Percentiles rank a stretch among this genome's conserved stretches.
phyloP scores from a whole-genome alignment of 2,329 filamentous ascomycete genomes.

The Pseudocercospora cruenta region DNA sequence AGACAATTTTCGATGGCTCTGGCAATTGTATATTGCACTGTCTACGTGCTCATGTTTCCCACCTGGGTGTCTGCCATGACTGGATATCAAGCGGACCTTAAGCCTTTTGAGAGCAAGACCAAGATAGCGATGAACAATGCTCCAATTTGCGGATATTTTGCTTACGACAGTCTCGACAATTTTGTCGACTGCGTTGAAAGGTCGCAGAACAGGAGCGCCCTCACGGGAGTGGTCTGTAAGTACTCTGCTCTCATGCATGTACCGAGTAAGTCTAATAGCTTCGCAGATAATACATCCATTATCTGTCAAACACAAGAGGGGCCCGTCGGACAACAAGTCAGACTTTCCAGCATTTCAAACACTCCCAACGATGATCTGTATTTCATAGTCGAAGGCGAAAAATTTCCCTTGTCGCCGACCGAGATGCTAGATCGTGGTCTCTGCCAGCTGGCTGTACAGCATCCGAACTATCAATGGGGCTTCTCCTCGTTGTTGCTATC shows the following conservation, averaged over 20 bases:
- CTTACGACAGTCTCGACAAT: neutral
- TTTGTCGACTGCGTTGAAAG: neutral
- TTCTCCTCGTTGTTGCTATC: neutral
- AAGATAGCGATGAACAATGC: neutral
- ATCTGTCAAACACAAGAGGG: neutral
- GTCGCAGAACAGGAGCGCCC: neutral
- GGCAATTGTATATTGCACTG: neutral
- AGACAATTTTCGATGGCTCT: neutral
- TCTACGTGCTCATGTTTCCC: neutral
- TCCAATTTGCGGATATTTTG: neutral
- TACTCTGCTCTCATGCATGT: neutral
- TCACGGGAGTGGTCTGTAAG: neutral
- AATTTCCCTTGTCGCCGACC: neutral
- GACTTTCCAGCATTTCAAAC: neutral
- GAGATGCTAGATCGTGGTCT: neutral
- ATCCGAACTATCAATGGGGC: slow-evolving; percentile 4
- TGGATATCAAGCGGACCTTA: neutral
- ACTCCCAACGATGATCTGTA: neutral
- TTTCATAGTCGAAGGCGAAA: neutral
- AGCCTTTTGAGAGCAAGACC: neutral
- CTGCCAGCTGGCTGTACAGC: neutral
- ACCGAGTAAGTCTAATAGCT: neutral
- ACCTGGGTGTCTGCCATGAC: neutral
- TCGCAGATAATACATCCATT: neutral
- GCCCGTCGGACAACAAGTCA: neutral